Conservation (phyloP, 495 filamentous ascomycete species). For the Haplographium delicatum region DNA sequence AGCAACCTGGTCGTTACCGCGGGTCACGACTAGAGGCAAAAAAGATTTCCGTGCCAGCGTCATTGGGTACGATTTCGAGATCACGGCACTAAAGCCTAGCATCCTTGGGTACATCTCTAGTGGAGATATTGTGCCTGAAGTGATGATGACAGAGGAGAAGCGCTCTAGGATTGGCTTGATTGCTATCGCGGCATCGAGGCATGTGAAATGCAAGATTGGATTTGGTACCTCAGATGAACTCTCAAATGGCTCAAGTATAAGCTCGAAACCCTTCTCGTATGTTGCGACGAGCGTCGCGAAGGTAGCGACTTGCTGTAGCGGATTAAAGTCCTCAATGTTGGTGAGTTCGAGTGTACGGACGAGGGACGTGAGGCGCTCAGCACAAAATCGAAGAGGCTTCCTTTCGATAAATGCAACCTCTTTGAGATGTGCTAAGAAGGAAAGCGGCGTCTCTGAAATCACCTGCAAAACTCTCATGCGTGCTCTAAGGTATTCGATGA, state of each 20-base stretch:
- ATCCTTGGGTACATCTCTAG: conserved; percentile 99
- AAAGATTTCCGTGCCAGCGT: conserved; percentile 93
- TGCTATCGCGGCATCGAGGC: conserved; percentile 94
- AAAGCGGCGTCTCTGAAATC: conserved; percentile 92
- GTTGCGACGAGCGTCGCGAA: conserved; percentile 98
- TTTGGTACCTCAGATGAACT: conserved; percentile 94
- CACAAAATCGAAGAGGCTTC: conserved; percentile 92
- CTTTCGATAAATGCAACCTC: conserved; percentile 96
- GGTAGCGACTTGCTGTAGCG: conserved; percentile 94
- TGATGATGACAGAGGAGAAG: conserved; percentile 97
- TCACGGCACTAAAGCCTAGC: conserved; percentile 85
- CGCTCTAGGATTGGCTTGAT: conserved; percentile 98
- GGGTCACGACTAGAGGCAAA: conserved; percentile 94
- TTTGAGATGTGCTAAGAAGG: conserved; percentile 88
- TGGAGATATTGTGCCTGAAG: conserved; percentile 93
- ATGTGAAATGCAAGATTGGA: conserved; percentile 91
- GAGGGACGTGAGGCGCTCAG: conserved; percentile 89
- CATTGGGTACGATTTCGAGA: conserved; percentile 97
- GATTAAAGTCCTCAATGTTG: conserved; percentile 96
- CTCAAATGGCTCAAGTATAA: conserved; percentile 96
- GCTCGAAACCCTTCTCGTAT: conserved; percentile 93
- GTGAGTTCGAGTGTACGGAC: conserved; percentile 94
- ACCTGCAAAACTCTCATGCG: conserved; percentile 97
- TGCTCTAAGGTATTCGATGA: conserved; percentile 95
- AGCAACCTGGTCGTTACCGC: conserved; percentile 87